Evolutionary conservation across 345 rosid species (phyloP).

Genomic region (Lepidium didymum): DNA sequence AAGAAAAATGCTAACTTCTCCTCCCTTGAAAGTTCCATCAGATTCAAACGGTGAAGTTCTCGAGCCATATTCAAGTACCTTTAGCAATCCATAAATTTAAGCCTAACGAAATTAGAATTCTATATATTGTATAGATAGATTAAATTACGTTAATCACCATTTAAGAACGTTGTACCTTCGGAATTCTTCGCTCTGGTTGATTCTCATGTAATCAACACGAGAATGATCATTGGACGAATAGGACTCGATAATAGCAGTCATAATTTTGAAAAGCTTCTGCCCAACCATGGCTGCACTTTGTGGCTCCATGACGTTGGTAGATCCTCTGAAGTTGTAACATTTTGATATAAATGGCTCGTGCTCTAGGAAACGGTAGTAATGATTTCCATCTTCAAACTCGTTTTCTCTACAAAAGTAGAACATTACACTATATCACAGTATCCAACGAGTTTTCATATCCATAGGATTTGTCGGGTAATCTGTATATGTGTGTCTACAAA

Average conservation of each 20-base stretch:
- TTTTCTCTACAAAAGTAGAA: constrained; percentile 40
- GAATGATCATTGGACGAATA: constrained; percentile 59
- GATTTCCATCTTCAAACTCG: constrained; percentile 79
- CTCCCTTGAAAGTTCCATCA: constrained; percentile 36
- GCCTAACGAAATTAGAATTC: background rate
- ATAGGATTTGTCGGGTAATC: too few species aligned
- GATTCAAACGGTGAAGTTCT: constrained; percentile 74
- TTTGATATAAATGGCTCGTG: constrained; percentile 62
- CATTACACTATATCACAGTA: background rate
- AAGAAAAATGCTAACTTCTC: constrained; percentile 76
- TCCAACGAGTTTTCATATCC: too few species aligned
- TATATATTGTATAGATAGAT: background rate
- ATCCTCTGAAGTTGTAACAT: constrained; percentile 58
- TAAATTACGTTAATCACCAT: background rate
- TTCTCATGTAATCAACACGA: constrained; percentile 53
- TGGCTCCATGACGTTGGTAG: constrained; percentile 55
- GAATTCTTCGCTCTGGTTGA: constrained; percentile 72
- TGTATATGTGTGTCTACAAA: too few species aligned
- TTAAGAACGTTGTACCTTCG: constrained; percentile 43
- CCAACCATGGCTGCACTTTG: constrained; percentile 44
- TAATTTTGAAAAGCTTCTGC: constrained; percentile 48
- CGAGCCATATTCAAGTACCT: constrained; percentile 63
- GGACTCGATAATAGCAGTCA: constrained; percentile 77
- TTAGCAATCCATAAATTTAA: background rate
- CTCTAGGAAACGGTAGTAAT: constrained; percentile 78